phyloP scores from a whole-genome alignment of 31 red algal genomes.

The Porphyra umbilicalis region DNA sequence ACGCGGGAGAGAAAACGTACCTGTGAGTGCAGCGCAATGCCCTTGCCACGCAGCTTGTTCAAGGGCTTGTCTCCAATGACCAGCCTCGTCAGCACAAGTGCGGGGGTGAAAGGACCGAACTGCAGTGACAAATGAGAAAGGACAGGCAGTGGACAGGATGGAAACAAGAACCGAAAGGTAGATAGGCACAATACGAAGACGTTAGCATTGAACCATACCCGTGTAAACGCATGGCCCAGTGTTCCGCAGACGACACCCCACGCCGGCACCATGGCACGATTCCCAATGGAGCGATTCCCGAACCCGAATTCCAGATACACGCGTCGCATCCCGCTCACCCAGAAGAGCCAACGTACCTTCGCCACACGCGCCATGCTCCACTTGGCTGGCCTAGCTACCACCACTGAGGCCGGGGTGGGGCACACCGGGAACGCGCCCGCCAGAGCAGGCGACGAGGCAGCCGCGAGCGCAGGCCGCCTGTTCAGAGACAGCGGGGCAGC shows the following conservation, averaged over 20 bases:
- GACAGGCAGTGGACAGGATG: neutral
- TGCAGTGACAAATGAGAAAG: slow-evolving; percentile 5
- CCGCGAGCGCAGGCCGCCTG: neutral
- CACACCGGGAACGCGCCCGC: neutral
- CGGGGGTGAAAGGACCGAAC: slow-evolving; percentile 94
- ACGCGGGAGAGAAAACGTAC: neutral
- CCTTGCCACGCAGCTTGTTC: slow-evolving; percentile 94
- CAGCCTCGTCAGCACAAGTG: slow-evolving; percentile 53
- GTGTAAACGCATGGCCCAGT: too few species aligned
- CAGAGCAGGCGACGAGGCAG: neutral
- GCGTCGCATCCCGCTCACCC: too few species aligned
- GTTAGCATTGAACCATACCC: neutral
- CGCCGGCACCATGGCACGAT: too few species aligned
- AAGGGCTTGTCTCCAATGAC: slow-evolving; percentile 85
- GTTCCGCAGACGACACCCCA: too few species aligned
- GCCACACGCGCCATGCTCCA: neutral
- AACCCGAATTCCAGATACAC: too few species aligned
- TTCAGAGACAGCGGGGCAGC: neutral
- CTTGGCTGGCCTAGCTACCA: neutral
- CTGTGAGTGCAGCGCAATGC: slow-evolving; percentile 93
- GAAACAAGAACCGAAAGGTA: too few species aligned
- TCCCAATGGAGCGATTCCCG: too few species aligned
- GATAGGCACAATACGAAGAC: too few species aligned
- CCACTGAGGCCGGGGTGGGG: neutral
- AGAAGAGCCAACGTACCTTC: neutral